These are phyloP conservation scores for Phytopythium ostracodes DNA, from an alignment of 352 stramenopile genomes.

Conservation along the genomic window DNA sequence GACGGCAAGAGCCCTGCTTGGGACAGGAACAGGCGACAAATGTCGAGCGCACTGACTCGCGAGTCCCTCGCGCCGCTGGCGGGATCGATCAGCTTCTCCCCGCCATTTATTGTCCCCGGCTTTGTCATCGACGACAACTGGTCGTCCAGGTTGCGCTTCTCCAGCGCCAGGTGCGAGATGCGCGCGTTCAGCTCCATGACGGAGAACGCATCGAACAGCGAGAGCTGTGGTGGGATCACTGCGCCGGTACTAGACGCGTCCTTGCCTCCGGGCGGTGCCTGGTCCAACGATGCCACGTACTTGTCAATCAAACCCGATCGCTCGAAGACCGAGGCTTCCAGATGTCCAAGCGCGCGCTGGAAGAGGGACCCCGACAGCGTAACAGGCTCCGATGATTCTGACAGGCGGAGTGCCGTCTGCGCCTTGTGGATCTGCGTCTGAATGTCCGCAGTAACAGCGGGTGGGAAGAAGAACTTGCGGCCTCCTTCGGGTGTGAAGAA, in stretches of 20 bases:
- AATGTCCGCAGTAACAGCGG: slow-evolving; percentile 39
- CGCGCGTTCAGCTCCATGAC: slow-evolving; percentile 86
- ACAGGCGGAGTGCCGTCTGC: slow-evolving; percentile 32
- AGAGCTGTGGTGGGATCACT: slow-evolving; percentile 65
- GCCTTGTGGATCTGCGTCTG: slow-evolving; percentile 66
- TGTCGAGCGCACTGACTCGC: slow-evolving; percentile 64
- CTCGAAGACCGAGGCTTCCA: slow-evolving; percentile 71
- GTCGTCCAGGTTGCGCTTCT: slow-evolving; percentile 39
- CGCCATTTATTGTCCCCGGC: slow-evolving; percentile 19
- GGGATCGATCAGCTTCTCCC: slow-evolving; percentile 29
- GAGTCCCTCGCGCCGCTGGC: slow-evolving; percentile 29
- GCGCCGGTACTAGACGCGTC: slow-evolving; percentile 4
- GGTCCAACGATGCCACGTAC: slow-evolving; percentile 71
- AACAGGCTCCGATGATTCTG: slow-evolving; percentile 18
- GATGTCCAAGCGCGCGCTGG: slow-evolving; percentile 57
- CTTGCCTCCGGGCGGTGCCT: slow-evolving; percentile 15
- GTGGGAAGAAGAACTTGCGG: slow-evolving; percentile 58
- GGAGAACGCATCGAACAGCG: slow-evolving; percentile 81
- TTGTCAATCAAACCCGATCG: slow-evolving; percentile 66
- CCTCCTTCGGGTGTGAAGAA: slow-evolving; percentile 64
- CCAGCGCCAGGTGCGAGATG: slow-evolving; percentile 54
- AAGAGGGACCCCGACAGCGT: slow-evolving; percentile 58
- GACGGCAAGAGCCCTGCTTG: slow-evolving; percentile 65
- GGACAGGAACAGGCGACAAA: slow-evolving; percentile 79
- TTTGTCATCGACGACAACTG: slow-evolving; percentile 38